A percentile compares a stretch with the other conserved stretches of the same genome.
phyloP scores from a whole-genome alignment of 768 basidiomycete genomes.

The Tephrocybe sp. region DNA sequence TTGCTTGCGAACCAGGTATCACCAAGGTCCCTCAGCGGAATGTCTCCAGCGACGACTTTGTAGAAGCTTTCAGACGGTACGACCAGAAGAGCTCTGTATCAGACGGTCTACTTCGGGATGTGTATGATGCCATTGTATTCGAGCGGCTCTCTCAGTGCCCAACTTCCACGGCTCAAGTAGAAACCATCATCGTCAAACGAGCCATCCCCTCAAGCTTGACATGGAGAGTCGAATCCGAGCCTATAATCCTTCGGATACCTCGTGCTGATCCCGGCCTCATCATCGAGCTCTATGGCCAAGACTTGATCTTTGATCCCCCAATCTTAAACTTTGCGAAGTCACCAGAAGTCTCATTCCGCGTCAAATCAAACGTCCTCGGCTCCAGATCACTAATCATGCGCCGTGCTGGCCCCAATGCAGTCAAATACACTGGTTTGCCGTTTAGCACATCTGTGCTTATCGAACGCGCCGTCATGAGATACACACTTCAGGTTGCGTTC shows the following conservation, averaged over 20 bases:
- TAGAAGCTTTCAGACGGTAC: constrained; percentile 76
- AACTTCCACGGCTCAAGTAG: constrained; percentile 38
- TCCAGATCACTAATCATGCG: constrained; percentile 79
- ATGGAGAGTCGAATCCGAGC: constrained; percentile 85
- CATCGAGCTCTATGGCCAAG: constrained; percentile 85
- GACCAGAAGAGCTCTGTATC: constrained; percentile 70
- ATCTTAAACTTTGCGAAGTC: constrained; percentile 76
- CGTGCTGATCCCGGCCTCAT: constrained; percentile 78
- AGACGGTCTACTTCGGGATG: constrained; percentile 71
- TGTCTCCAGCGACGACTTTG: constrained; percentile 75
- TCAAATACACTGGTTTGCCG: constrained; percentile 78
- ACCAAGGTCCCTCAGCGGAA: constrained; percentile 53
- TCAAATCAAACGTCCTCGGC: constrained; percentile 85
- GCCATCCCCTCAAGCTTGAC: constrained; percentile 76
- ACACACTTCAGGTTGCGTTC: constrained; percentile 94
- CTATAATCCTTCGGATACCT: constrained; percentile 82
- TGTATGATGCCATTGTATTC: constrained; percentile 73
- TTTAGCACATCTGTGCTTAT: constrained; percentile 74
- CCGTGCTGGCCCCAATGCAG: constrained; percentile 80
- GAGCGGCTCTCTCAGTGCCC: constrained; percentile 76
- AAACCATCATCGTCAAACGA: constrained; percentile 71
- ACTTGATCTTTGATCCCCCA: constrained; percentile 84
- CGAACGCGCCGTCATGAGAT: constrained; percentile 93
- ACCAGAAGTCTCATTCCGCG: constrained; percentile 82
- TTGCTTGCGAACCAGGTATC: constrained; percentile 58